phyloP scores from a whole-genome alignment of 2,329 filamentous ascomycete species.

The Penicillium glabrum region DNA sequence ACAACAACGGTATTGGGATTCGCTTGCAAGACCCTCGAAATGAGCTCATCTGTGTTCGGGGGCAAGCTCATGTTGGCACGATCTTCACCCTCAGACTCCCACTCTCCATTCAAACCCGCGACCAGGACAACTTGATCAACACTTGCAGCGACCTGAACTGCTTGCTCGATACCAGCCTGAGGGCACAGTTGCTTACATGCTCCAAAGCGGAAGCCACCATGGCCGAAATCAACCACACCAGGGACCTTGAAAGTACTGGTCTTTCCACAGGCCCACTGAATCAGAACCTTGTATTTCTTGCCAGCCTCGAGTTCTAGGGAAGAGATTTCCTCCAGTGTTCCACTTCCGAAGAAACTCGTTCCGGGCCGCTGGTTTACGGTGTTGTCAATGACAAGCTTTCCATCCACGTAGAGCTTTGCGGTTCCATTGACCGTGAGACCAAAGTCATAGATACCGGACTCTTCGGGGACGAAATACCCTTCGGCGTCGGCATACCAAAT shows the following conservation, averaged over 20 bases:
- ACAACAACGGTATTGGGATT: constrained; percentile 67
- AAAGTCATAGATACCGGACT: constrained; percentile 61
- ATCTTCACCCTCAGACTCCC: constrained; percentile 47
- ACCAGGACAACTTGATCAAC: constrained; percentile 75
- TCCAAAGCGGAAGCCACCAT: constrained; percentile 61
- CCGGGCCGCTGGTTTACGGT: constrained; percentile 60
- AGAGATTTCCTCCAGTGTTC: constrained; percentile 62
- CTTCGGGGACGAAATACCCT: constrained; percentile 57
- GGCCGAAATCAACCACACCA: constrained; percentile 49
- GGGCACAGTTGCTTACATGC: constrained; percentile 47
- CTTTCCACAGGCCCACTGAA: constrained; percentile 59
- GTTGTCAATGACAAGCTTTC: constrained; percentile 62
- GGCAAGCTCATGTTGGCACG: constrained; percentile 50
- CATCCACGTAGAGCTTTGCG: constrained; percentile 62
- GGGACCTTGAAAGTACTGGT: constrained; percentile 54
- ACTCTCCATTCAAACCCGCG: constrained; percentile 53
- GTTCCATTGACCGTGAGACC: constrained; percentile 62
- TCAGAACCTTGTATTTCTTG: constrained; percentile 55
- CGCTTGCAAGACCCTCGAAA: constrained; percentile 58
- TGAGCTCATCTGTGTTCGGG: constrained; percentile 49
- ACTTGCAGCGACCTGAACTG: constrained; percentile 29
- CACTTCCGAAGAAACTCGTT: constrained; percentile 62
- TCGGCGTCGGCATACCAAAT: constrained; percentile 6
- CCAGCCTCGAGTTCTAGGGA: constrained; percentile 56
- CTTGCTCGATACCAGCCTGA: not conserved